Evolutionary conservation across 2,329 filamentous ascomycete genomes (phyloP), one percentile per base, ranked within the genome.

Genomic region (Xylaria polymorpha): DNA sequence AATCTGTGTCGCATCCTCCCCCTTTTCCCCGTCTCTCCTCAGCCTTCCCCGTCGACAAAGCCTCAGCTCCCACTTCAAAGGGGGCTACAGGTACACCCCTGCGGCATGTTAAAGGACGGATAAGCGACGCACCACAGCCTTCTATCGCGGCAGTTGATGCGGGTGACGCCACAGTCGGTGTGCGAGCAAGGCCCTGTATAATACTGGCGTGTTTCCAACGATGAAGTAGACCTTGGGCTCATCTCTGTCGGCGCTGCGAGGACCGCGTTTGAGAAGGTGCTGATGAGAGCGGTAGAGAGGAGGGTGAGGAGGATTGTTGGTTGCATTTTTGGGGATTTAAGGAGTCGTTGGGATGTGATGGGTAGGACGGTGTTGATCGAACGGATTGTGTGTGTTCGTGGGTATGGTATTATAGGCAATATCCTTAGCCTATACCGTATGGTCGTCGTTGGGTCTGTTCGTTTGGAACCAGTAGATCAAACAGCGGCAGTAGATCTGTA

Each of bases 171-270:
- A 46, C 68, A 70, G 35, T 70, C 56, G 12, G 68, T 70, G 37
- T 67, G 55, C 44, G 57, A 63, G 50, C 68, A 70, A 4, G 68
- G 68, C 15, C 68, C 68, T 44, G 61, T 37, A 37, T 69, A 69
- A 48, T 61, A 64, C 18, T 67, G 50, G 32, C 67, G 67, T 29
- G 59, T 53, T 32, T 67, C 35, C 15, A 67, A 25, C 25, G 6
- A 35, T 6, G 56, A 6, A 48, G 10, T 20, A 14, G 59, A 41
- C 25, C 43, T 59, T 15, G 29, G 4, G 55, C 10, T 35, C 10
- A 43, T 48, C 18, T 50, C 44, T 7, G 57, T 12, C 5, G 64
- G 64, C 3, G 64, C 68, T 6, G 51, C 51, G 14, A 63, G 32
- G 35, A 64, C 59, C 20, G 43, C 22, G n/a, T 15, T 18, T 3